A percentile compares a stretch with the other conserved stretches of the same genome.
Conservation (phyloP, 139 green algal species). For the Gonium pectorale region DNA sequence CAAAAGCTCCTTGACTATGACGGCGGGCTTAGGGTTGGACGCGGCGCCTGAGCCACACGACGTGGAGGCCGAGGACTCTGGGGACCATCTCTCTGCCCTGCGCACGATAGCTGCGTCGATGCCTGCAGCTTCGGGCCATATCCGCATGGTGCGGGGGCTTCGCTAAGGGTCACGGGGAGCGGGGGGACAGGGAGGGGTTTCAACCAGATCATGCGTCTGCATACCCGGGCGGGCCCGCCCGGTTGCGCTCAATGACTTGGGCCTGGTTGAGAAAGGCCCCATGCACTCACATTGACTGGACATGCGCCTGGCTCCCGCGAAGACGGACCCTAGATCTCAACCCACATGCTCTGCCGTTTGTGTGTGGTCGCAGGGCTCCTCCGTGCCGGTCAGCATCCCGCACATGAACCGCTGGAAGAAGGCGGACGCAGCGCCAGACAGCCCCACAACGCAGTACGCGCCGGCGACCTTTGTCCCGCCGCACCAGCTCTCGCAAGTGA, state of each 20-base stretch:
- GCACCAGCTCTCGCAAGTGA: constrained; percentile 50
- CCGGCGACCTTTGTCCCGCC: constrained; percentile 56
- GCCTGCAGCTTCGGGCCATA: not conserved
- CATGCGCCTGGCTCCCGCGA: too few relatives aligned
- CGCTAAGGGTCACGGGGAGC: too few relatives aligned
- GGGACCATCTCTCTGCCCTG: not conserved
- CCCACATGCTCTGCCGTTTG: too few relatives aligned
- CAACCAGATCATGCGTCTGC: too few relatives aligned
- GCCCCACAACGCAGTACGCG: constrained; percentile 1
- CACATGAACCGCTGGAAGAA: constrained; percentile 47
- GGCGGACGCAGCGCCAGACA: not conserved
- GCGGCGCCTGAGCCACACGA: not conserved
- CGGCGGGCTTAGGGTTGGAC: constrained; percentile 20
- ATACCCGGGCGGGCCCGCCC: too few relatives aligned
- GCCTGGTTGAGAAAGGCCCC: too few relatives aligned
- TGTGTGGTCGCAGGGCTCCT: constrained; percentile 23
- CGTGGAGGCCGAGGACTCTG: not conserved
- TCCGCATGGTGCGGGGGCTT: constrained; percentile 21
- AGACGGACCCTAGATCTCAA: too few relatives aligned
- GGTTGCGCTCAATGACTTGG: too few relatives aligned
- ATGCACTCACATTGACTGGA: too few relatives aligned
- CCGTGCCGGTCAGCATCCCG: constrained; percentile 29
- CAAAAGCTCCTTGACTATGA: constrained; percentile 12
- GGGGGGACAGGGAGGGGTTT: too few relatives aligned
- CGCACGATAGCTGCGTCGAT: constrained; percentile 15